Conservation (phyloP, 306 rosid genomes). For the Amphicarpaea edgeworthii region DNA sequence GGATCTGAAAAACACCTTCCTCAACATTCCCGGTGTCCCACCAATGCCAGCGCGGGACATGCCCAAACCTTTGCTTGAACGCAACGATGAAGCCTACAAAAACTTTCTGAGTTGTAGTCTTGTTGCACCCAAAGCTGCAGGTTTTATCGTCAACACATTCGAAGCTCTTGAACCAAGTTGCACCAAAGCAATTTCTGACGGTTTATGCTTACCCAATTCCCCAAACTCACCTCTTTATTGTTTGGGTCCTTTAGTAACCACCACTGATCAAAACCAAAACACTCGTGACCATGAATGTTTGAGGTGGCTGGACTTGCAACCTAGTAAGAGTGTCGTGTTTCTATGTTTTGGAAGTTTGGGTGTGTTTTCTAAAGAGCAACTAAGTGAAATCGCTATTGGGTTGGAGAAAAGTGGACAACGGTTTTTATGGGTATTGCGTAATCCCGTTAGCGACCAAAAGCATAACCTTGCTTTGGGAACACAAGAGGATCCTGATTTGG, state of each 20-base stretch:
- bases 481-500: slow-evolving; percentile 45
- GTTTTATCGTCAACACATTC: slow-evolving; percentile 52
- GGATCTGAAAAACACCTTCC: slow-evolving; percentile 39
- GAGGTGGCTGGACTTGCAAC: slow-evolving; percentile 58
- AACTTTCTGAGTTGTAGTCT: not conserved
- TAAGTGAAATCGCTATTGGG: slow-evolving; percentile 53
- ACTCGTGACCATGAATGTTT: slow-evolving; percentile 37
- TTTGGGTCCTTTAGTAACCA: slow-evolving; percentile 50
- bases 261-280: not conserved
- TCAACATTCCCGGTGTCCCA: slow-evolving; percentile 50
- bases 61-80: slow-evolving; percentile 41
- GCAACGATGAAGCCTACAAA: slow-evolving; percentile 37
- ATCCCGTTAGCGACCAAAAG: not conserved
- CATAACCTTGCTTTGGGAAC: not conserved
- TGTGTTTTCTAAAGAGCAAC: slow-evolving; percentile 49
- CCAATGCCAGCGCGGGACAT: slow-evolving; percentile 45
- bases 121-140: slow-evolving; percentile 38
- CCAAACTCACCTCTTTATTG: slow-evolving; percentile 43
- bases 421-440: slow-evolving; percentile 45
- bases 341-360: slow-evolving; percentile 67
- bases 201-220: slow-evolving; percentile 42
- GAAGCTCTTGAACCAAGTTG: slow-evolving; percentile 47
- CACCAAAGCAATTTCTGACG: slow-evolving; percentile 44
- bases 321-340: slow-evolving; percentile 56
- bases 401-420: slow-evolving; percentile 53